Evolutionary conservation across 106 monocot genomes (phyloP), one percentile per base, ranked within the genome.

Genomic region (Dendrobium officinale): DNA sequence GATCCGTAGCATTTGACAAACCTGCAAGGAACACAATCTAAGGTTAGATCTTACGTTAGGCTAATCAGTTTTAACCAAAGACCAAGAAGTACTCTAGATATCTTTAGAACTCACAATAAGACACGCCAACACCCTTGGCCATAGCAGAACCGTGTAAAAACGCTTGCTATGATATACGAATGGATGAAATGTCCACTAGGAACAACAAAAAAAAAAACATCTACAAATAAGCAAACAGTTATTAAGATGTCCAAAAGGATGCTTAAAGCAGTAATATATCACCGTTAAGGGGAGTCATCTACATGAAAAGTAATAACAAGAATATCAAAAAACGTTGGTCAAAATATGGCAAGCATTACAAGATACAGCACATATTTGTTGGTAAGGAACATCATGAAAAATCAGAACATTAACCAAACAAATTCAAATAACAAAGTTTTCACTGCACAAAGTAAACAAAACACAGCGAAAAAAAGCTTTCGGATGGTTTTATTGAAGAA

Each of bases 151-250:
- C 27, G 93, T 93, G 80, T 93, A 93, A 84, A 93, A 91, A 11
- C 90, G 85, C 79, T 93, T 93, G 77, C 81, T 93, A 27, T 91
- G 85, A 80, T 80, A 91, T 44, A 93, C 81, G 77, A 93, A 93
- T 33, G 93, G 93, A 82, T 93, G 93, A 83, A 93, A 91, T 18
- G 87, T 84, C 93, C 93, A 93, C 93, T 93, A 83, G 31, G 86
- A 79, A 72, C 82, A 44, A 79, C 9, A 10, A 49, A 49, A 77
- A 42, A n/a, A 31, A 59, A 41, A 78, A 55, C 16, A 73, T 16
- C 37, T 37, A 37, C 37, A 37, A 37, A 31, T 17, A 44, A 55
- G 42, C 54, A 81, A 67, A 40, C 22, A 67, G 18, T 48, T 47
- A 37, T 56, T 42, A 31, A n/a, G 43, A 72, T 27, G 26, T 55